Conservation (phyloP, 164 flowering plant genomes). For the Dillenia suffruticosa region DNA sequence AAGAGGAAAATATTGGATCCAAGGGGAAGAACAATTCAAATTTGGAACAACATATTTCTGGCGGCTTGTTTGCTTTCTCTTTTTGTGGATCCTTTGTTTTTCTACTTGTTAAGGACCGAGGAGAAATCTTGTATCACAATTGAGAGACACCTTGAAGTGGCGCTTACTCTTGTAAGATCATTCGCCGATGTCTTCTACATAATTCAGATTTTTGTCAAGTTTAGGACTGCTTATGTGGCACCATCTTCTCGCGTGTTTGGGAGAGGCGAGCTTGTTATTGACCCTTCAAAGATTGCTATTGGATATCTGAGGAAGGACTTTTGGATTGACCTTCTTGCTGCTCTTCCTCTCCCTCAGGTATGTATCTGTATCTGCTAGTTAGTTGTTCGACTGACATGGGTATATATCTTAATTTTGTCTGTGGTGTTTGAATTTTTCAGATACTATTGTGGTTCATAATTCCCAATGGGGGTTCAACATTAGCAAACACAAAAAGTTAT, state of each 20-base stretch:
- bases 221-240: conserved; percentile 82
- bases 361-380: background rate
- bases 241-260: conserved; percentile 97
- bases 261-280: conserved; percentile 90
- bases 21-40: conserved; percentile 48
- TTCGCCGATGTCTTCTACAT: conserved; percentile 69
- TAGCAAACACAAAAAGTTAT: conserved; percentile 62
- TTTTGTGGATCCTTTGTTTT: conserved; percentile 86
- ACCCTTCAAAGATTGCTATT: conserved; percentile 57
- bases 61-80: conserved; percentile 76
- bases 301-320: conserved; percentile 56
- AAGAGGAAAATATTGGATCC: conserved; percentile 75
- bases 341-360: conserved; percentile 96
- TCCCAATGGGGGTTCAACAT: conserved; percentile 57
- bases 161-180: conserved; percentile 56
- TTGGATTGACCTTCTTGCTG: conserved; percentile 76
- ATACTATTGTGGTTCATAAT: conserved; percentile 67
- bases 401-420: conserved; percentile 1
- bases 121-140: conserved; percentile 52
- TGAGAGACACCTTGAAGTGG: conserved; percentile 45
- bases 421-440: conserved; percentile 29
- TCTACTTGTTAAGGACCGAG: conserved; percentile 55
- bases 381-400: background rate
- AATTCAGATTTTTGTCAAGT: conserved; percentile 62
- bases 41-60: conserved; percentile 85